Evolutionary conservation across 139 green algal genomes (phyloP).

Genomic region (Pycnococcus provasolii): DNA sequence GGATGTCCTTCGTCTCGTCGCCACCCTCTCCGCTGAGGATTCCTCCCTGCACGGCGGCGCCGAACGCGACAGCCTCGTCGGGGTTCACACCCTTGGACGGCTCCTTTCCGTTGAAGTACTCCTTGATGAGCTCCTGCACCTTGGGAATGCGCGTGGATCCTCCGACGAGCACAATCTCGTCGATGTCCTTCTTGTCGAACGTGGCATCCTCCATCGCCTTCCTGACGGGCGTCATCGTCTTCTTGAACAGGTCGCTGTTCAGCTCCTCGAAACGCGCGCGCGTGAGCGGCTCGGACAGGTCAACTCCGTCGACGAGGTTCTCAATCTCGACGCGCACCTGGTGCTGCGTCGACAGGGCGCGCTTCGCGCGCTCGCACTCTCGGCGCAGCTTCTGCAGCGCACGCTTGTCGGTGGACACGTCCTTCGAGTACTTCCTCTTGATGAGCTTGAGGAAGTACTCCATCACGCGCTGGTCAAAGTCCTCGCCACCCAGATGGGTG

Average conservation of each 20-base stretch:
- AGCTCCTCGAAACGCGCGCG: slow-evolving; percentile 98
- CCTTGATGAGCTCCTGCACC: slow-evolving; percentile 83
- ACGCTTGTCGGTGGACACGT: slow-evolving; percentile 78
- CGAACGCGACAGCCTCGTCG: slow-evolving; percentile 49
- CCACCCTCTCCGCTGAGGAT: slow-evolving; percentile 68
- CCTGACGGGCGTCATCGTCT: slow-evolving; percentile 92
- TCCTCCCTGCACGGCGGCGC: slow-evolving; percentile 57
- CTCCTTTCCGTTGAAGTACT: slow-evolving; percentile 55
- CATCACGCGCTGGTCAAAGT: slow-evolving; percentile 98
- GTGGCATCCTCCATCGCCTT: slow-evolving; percentile 87
- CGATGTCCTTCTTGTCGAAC: slow-evolving; percentile 75
- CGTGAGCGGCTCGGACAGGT: slow-evolving; percentile 94
- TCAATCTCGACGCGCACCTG: slow-evolving; percentile 96
- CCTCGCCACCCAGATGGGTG: slow-evolving; percentile 94
- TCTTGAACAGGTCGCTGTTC: slow-evolving; percentile 96
- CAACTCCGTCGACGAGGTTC: slow-evolving; percentile 81
- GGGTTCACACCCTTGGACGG: slow-evolving; percentile 54
- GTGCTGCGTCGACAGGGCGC: slow-evolving; percentile 87
- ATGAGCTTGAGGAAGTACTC: slow-evolving; percentile 99
- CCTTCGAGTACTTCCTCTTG: slow-evolving; percentile 92
- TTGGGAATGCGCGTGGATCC: slow-evolving; percentile 78
- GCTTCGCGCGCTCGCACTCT: slow-evolving; percentile 95
- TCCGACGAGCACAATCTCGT: slow-evolving; percentile 94
- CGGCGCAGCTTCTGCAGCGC: slow-evolving; percentile 90
- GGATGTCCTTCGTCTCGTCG: slow-evolving; percentile 61